phyloP scores from a whole-genome alignment of 108 stramenopile genomes.

The Licmophora abbreviata region DNA sequence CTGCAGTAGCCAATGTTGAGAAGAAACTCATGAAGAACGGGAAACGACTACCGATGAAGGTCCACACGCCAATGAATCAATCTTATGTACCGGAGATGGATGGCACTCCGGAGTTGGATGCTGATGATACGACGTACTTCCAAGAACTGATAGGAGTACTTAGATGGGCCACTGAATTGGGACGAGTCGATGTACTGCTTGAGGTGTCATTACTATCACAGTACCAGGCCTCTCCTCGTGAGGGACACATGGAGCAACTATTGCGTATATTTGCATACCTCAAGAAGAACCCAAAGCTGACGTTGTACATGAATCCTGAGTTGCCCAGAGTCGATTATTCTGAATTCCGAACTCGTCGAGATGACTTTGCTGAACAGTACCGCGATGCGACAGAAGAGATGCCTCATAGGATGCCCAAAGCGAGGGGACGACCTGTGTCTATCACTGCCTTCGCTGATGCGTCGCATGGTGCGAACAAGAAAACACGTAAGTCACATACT shows the following conservation, averaged over 20 bases:
- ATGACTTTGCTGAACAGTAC: slow-evolving; percentile 6
- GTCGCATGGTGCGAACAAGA: slow-evolving; percentile 34
- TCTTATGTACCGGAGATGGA: slow-evolving; percentile 12
- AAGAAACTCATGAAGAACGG: neutral
- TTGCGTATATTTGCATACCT: slow-evolving; percentile 27
- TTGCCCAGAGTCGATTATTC: neutral
- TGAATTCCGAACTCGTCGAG: neutral
- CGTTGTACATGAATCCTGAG: slow-evolving; percentile 3
- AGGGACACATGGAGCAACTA: slow-evolving; percentile 22
- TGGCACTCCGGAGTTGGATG: slow-evolving; percentile 5
- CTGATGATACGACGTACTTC: neutral
- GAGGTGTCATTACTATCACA: slow-evolving; percentile 24
- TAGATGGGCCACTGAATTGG: slow-evolving; percentile 27
- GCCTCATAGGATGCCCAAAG: slow-evolving; percentile 7
- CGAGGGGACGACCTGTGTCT: slow-evolving; percentile 6
- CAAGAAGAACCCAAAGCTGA: slow-evolving; percentile 2
- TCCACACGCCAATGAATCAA: slow-evolving; percentile 3
- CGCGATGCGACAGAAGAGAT: slow-evolving; percentile 10
- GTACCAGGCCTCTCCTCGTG: slow-evolving; percentile 13
- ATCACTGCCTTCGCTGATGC: slow-evolving; percentile 9
- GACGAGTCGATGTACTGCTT: slow-evolving; percentile 13
- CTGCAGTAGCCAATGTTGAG: neutral
- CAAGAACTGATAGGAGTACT: slow-evolving; percentile 30
- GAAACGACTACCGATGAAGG: neutral
- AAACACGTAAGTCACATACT: slow-evolving; percentile 41